Evolutionary conservation across 2,329 filamentous ascomycete genomes (phyloP).

Genomic region (Endothia cerciana): DNA sequence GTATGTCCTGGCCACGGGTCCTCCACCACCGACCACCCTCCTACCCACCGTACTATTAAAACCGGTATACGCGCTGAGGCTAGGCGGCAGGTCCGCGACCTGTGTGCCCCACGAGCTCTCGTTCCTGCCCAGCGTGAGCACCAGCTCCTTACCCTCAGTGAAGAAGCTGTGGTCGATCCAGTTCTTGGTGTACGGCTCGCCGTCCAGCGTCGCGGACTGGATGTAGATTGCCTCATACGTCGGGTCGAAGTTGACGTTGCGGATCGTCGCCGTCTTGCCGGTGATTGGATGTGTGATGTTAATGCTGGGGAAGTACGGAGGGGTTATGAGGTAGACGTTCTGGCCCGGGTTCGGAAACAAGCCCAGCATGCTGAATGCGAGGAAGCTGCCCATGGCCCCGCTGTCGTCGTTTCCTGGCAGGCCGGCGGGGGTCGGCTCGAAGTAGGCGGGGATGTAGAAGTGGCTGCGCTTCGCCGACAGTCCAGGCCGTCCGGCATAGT

Average conservation of each 20-base stretch:
- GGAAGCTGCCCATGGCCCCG: slow-evolving; percentile 71
- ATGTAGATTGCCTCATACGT: slow-evolving; percentile 63
- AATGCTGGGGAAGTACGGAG: slow-evolving; percentile 67
- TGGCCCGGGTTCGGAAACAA: slow-evolving; percentile 71
- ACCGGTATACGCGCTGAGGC: slow-evolving; percentile 46
- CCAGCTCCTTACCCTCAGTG: slow-evolving; percentile 64
- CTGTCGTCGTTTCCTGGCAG: slow-evolving; percentile 74
- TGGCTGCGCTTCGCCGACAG: slow-evolving; percentile 59
- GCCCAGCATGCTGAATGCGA: slow-evolving; percentile 70
- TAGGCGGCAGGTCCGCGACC: slow-evolving; percentile 65
- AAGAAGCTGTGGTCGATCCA: slow-evolving; percentile 74
- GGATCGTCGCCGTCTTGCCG: slow-evolving; percentile 62
- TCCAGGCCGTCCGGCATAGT: slow-evolving; percentile 68
- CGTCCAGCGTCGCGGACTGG: slow-evolving; percentile 66
- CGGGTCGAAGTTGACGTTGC: slow-evolving; percentile 65
- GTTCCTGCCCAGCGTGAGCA: slow-evolving; percentile 61
- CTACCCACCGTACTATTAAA: slow-evolving; percentile 33
- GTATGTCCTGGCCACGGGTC: slow-evolving; percentile 8
- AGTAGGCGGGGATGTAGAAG: slow-evolving; percentile 67
- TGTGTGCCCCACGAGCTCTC: slow-evolving; percentile 69
- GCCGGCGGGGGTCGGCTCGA: slow-evolving; percentile 60
- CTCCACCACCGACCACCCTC: slow-evolving; percentile 3
- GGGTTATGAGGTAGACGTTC: slow-evolving; percentile 71
- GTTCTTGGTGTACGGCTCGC: slow-evolving; percentile 62
- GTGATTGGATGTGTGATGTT: slow-evolving; percentile 61